phyloP scores from a whole-genome alignment of 768 basidiomycete species.

The Lentinula raphanica region DNA sequence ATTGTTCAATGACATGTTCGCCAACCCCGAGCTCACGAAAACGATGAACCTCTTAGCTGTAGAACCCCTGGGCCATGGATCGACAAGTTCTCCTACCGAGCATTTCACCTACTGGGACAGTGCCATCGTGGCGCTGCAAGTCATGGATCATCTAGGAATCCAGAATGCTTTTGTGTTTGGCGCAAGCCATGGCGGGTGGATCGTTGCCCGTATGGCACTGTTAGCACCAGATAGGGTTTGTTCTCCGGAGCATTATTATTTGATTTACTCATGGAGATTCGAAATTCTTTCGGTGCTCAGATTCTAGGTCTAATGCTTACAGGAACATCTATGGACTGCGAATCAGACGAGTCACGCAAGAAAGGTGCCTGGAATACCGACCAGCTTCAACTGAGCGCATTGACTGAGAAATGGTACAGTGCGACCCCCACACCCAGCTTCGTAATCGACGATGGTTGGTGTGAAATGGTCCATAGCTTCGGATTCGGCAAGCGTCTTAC shows the following conservation, averaged over 20 bases:
- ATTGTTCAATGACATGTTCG: not conserved
- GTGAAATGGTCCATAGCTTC: not conserved
- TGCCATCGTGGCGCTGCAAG: not conserved
- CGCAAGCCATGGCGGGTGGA: not conserved
- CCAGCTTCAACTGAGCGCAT: not conserved
- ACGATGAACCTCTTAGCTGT: not conserved
- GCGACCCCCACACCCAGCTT: not conserved
- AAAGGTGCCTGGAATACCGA: not conserved
- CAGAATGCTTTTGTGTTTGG: not conserved
- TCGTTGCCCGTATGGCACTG: not conserved
- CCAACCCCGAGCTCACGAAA: not conserved
- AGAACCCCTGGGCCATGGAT: not conserved
- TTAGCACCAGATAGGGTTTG: not conserved
- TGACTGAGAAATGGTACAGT: not conserved
- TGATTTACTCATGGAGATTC: not conserved
- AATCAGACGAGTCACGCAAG: not conserved
- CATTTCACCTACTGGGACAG: slow-evolving; percentile 1
- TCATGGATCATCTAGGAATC: not conserved
- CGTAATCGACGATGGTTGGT: not conserved
- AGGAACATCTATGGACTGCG: not conserved
- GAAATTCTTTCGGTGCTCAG: not conserved
- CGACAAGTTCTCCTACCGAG: not conserved
- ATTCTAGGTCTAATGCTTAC: not conserved
- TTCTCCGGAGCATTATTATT: not conserved
- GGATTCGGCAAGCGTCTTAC: not conserved